Conservation (phyloP, 2,329 filamentous ascomycete species). For the Claviceps sp. region DNA sequence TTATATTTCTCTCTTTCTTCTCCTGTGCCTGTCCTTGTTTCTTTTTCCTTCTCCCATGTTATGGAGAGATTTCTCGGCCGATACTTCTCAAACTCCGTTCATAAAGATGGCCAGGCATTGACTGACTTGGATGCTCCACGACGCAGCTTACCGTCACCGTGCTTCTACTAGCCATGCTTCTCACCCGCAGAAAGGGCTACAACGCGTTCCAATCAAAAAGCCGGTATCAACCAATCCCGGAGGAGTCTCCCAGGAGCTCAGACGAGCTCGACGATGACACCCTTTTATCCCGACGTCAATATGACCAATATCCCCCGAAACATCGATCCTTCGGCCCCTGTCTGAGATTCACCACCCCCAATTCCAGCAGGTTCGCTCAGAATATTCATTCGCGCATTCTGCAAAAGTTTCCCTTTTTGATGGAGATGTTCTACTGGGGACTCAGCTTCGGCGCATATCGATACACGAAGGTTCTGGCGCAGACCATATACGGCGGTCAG, state of each 20-base stretch:
- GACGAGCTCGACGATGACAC: conserved; percentile 8
- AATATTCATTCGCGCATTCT: conserved; percentile 50
- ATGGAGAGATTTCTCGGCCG: too few species aligned
- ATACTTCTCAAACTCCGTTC: too few species aligned
- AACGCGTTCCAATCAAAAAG: conserved; percentile 15
- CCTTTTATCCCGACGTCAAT: conserved; percentile 2
- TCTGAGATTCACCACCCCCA: conserved; percentile 38
- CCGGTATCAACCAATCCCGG: conserved; percentile 12
- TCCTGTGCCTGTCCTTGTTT: too few species aligned
- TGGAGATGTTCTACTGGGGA: conserved; percentile 64
- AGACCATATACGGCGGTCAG: conserved; percentile 6
- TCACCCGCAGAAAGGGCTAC: conserved; percentile 22
- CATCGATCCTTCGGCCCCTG: conserved; percentile 7
- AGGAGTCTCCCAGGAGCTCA: conserved; percentile 13
- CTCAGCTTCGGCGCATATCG: conserved; percentile 6
- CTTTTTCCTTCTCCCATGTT: too few species aligned
- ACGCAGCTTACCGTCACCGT: conserved; percentile 23
- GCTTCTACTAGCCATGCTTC: conserved; percentile 23
- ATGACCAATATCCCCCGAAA: conserved; percentile 8
- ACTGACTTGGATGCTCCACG: background rate
- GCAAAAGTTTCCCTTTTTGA: conserved; percentile 55
- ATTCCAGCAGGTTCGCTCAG: conserved; percentile 46
- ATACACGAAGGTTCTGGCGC: conserved; percentile 7
- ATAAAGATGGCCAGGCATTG: background rate
- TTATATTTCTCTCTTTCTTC: background rate